Evolutionary conservation across 169 alveolate genomes (phyloP).

Genomic region (Cyclospora cayetanensis): DNA sequence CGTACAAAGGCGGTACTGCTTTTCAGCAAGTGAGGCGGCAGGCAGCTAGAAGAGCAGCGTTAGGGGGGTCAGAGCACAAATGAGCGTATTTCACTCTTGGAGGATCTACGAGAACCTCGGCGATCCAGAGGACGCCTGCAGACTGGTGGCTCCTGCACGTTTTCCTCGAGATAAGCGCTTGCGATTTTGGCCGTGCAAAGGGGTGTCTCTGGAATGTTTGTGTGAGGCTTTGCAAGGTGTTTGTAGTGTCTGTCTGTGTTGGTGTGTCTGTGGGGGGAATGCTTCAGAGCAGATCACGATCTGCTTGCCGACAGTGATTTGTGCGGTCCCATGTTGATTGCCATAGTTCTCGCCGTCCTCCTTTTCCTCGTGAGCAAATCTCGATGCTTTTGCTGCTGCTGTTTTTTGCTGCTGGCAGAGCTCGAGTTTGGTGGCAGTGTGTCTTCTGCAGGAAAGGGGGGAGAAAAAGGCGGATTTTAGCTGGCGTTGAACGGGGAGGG

Average conservation of each 20-base stretch:
- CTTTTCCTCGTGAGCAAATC: slow-evolving; percentile 25
- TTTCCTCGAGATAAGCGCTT: not conserved
- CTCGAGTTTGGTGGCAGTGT: not conserved
- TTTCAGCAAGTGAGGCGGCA: not conserved
- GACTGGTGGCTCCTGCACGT: no score
- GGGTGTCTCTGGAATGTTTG: not conserved
- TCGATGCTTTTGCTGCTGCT: not conserved
- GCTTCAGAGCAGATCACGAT: slow-evolving; percentile 50
- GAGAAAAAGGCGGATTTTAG: not conserved
- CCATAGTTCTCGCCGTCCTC: slow-evolving; percentile 26
- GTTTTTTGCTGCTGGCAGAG: not conserved
- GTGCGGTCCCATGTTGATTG: slow-evolving; percentile 59
- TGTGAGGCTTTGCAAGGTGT: no score
- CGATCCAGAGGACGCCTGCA: no score
- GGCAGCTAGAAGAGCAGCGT: no score
- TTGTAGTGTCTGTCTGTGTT: no score
- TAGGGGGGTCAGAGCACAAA: no score
- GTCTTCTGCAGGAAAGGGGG: not conserved
- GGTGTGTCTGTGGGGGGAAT: no score
- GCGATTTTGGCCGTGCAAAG: not conserved
- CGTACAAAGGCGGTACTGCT: not conserved
- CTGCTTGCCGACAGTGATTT: slow-evolving; percentile 15
- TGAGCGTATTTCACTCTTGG: no score
- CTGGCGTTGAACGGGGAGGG: not conserved
- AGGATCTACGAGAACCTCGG: no score